Evolutionary conservation across 768 basidiomycete genomes (phyloP).

Genomic region (Boletus sp.): DNA sequence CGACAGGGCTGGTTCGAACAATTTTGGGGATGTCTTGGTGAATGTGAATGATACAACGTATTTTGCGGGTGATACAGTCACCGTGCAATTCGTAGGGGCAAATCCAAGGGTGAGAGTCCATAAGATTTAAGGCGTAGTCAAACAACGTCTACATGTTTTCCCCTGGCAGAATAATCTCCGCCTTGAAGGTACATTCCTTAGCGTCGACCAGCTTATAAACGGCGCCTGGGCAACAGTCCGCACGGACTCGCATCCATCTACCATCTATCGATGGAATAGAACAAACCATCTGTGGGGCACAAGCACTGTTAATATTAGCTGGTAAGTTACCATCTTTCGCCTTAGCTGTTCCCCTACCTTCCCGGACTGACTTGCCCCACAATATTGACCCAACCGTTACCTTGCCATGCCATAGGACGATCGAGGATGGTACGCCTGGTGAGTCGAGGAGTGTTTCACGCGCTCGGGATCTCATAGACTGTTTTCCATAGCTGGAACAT

Average conservation of each 20-base stretch:
- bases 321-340: slow-evolving; percentile 37
- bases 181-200: slow-evolving; percentile 69
- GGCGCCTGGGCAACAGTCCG: slow-evolving; percentile 55
- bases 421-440: slow-evolving; percentile 52
- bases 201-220: slow-evolving; percentile 51
- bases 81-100: slow-evolving; percentile 66
- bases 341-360: background rate
- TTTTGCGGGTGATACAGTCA: slow-evolving; percentile 53
- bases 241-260: slow-evolving; percentile 79
- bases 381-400: background rate
- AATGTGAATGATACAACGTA: slow-evolving; percentile 55
- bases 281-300: slow-evolving; percentile 54
- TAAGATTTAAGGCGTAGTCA: background rate
- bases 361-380: slow-evolving; percentile 4
- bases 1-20: slow-evolving; percentile 52
- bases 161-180: slow-evolving; percentile 65
- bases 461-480: background rate
- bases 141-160: background rate
- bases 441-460: background rate
- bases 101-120: slow-evolving; percentile 60
- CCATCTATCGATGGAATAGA: slow-evolving; percentile 62
- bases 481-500: slow-evolving; percentile 52
- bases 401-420: slow-evolving; percentile 41
- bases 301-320: slow-evolving; percentile 63
- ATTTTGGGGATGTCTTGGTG: slow-evolving; percentile 58